Evolutionary conservation across 2,329 filamentous ascomycete species (phyloP), one percentile per base, ranked within the genome.

Genomic region (Pezicula rhizophila): DNA sequence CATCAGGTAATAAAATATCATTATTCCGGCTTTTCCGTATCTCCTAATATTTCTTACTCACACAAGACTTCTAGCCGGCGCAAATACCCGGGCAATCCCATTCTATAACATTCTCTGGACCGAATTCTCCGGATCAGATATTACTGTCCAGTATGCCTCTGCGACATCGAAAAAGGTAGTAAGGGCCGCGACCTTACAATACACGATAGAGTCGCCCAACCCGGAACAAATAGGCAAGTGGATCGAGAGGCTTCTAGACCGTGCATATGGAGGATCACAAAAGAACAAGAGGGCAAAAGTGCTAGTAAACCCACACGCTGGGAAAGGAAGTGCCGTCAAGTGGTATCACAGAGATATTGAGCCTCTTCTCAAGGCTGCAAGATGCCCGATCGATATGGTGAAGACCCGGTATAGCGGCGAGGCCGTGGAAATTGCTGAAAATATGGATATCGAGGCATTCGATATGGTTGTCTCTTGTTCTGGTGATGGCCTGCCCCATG

Each of bases 381-480:
- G 80, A 46, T 93, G 92, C 73, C 69, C 78, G 37, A 66, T 96
- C 18, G 86, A 95, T 56, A 77, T 90, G 10, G 79, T 88, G 55
- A 75, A 74, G 44, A 95, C 95, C 1, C 77, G 75, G 37, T 78
- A 84, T 62, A 73, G 77, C 12, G 89, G 89, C 4, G 87, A 97
- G 68, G 93, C 88, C 1, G 75, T 84, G 1, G 85, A 89, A 17
- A 83, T 97, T 52, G 84, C 82, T 10, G 76, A 87, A 62, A 76
- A 82, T 38, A 69, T 96, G 43, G 87, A 96, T 62, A 76, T 93
- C 25, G 79, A 90, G 42, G 79, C 77, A 2, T 96, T 83, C 66
- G 93, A 99, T 69, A 85, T 90, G 8, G 78, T 97, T 12, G 82
- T 92, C 23, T 88, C 89, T 53, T 93, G 89, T 64, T 96, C 92